phyloP scores from a whole-genome alignment of 2,329 filamentous ascomycete genomes.

The Drechslera avenae region DNA sequence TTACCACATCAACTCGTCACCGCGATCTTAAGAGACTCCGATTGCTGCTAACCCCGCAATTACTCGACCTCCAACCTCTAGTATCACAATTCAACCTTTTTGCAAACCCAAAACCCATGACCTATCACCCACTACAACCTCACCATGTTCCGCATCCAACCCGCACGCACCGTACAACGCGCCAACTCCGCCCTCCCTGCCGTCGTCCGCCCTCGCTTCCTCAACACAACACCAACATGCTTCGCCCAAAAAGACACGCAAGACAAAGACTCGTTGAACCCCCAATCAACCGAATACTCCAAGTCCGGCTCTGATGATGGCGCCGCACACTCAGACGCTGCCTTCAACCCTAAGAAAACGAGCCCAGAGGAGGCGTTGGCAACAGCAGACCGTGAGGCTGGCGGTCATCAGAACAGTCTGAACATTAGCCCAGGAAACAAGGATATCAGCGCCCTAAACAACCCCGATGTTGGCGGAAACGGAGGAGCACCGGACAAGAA shows the following conservation, averaged over 20 bases:
- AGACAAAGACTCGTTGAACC: constrained; percentile 65
- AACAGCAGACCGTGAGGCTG: constrained; percentile 45
- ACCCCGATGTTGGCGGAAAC: constrained; percentile 45
- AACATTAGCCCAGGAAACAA: constrained; percentile 66
- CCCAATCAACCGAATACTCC: constrained; percentile 68
- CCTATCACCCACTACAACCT: background rate
- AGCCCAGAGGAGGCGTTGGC: constrained; percentile 65
- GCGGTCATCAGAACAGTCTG: constrained; percentile 48
- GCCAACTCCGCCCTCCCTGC: constrained; percentile 16
- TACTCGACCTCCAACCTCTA: background rate
- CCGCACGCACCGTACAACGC: constrained; percentile 29
- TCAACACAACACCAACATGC: constrained; percentile 29
- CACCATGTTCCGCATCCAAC: constrained; percentile 35
- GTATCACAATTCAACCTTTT: no score
- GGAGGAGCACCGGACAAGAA: constrained; percentile 42
- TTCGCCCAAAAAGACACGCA: constrained; percentile 50
- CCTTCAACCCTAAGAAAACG: constrained; percentile 72
- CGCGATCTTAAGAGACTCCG: background rate
- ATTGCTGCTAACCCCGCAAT: background rate
- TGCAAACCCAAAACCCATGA: background rate
- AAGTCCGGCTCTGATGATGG: constrained; percentile 68
- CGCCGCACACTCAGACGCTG: constrained; percentile 62
- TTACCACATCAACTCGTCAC: constrained; percentile 16
- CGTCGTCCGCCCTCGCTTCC: constrained; percentile 21
- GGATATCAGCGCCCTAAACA: constrained; percentile 60